phyloP scores from a whole-genome alignment of 805 yeast genomes.

The Yarrowia osloensis region DNA sequence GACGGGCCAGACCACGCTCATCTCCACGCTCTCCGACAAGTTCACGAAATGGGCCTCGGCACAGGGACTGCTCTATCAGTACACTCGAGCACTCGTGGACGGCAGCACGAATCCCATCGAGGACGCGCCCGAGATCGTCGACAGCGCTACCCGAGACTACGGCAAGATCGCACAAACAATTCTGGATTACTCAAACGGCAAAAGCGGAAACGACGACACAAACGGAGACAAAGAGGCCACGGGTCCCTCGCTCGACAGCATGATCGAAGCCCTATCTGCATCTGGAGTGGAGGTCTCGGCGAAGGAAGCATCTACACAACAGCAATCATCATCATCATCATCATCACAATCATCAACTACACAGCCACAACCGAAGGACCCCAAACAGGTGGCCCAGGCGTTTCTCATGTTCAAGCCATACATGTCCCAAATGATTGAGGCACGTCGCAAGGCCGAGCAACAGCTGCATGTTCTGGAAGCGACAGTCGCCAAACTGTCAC shows the following conservation, averaged over 20 bases:
- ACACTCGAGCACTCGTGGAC: constrained; percentile 2
- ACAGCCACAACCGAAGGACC: constrained; percentile 21
- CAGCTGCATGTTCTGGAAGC: neutral
- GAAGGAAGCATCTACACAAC: neutral
- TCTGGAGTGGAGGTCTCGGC: constrained; percentile 21
- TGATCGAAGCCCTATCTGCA: constrained; percentile 23
- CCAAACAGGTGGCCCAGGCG: constrained; percentile 23
- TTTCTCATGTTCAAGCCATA: constrained; percentile 30
- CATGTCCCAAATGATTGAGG: constrained; percentile 30
- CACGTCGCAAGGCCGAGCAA: constrained; percentile 16
- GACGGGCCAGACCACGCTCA: neutral
- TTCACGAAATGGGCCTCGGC: constrained; percentile 15
- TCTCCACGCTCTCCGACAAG: neutral
- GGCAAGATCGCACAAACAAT: neutral
- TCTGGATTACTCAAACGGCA: neutral
- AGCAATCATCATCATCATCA: neutral
- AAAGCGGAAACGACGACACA: neutral
- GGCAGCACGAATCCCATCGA: neutral
- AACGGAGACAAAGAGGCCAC: neutral
- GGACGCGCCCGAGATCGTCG: neutral
- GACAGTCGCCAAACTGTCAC: neutral
- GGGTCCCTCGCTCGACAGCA: constrained; percentile 20
- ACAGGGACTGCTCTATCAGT: constrained; percentile 1
- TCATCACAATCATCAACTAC: neutral
- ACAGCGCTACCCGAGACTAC: neutral